Evolutionary conservation across 345 rosid species (phyloP), one percentile per base, ranked within the genome.

Genomic region (Hibiscus mutabilis): DNA sequence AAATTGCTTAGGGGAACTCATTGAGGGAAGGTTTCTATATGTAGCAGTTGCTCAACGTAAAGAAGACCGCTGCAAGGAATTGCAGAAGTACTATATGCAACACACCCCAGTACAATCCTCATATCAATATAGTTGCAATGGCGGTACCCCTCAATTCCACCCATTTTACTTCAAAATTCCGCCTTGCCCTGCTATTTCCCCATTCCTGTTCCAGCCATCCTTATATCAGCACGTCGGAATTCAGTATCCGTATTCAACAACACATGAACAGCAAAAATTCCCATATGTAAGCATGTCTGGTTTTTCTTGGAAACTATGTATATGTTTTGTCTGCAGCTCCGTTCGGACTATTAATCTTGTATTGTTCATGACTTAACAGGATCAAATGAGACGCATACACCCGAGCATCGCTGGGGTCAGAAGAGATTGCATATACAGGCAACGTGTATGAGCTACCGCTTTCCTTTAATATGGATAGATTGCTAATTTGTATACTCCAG

Each of bases 21-120:
- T 83, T 71, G 79, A 77, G 74, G 89, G 86, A 14, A 80, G 71
- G 71, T 2, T 29, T 75, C 72, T 88, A 40, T 81, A 84, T 75
- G 91, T 90, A 66, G 86, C 92, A 57, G 76, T 80, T 66, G 96
- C 96, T 66, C 85, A 80, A 81, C 60, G 71, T 13, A 88, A 86
- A 81, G 87, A 75, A 72, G 89, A 84, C 61, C 82, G 81, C 16
- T 10, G 15, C 42, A 79, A 57, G 78, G 78, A 75, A 64, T 25
- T 77, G 77, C 93, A 78, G 71, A 74, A 68, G 33, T 56, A 70
- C 25, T 46, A 19, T 66, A 13, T 72, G 33, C 74, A 58, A 24
- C 37, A 31, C 4, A 31, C 5, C 49, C 75, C 62, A 3, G 60
- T 66, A 10, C 73, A 60, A 47, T 21, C 73, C 57, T 19, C 13